Evolutionary conservation across 352 stramenopile species (phyloP).

Genomic region (Globisporangium cystogenes): DNA sequence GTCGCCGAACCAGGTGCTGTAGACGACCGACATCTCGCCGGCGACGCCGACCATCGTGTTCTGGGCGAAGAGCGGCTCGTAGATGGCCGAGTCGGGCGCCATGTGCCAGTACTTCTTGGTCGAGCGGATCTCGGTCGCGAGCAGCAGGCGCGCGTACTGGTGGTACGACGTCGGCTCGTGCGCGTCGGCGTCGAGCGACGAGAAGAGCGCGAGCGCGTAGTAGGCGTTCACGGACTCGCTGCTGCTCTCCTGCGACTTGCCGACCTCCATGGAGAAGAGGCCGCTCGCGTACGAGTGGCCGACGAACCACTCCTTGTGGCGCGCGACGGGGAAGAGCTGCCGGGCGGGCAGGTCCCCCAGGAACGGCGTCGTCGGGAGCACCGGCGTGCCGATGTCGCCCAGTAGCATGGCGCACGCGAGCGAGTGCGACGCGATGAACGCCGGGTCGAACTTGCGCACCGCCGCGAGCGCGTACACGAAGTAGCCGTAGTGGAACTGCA

Average conservation of each 20-base stretch:
- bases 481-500: slow-evolving; percentile 95
- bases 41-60: slow-evolving; percentile 81
- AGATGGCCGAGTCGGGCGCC: slow-evolving; percentile 58
- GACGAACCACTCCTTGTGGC: slow-evolving; percentile 96
- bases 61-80: slow-evolving; percentile 64
- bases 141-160: slow-evolving; percentile 88
- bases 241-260: slow-evolving; percentile 95
- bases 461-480: slow-evolving; percentile 81
- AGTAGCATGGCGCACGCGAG: slow-evolving; percentile 51
- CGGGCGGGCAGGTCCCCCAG: slow-evolving; percentile 41
- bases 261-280: slow-evolving; percentile 91
- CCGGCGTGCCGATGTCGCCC: slow-evolving; percentile 59
- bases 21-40: slow-evolving; percentile 68
- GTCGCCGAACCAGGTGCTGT: slow-evolving; percentile 84
- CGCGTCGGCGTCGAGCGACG: slow-evolving; percentile 45
- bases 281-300: slow-evolving; percentile 96
- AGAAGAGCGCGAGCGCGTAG: slow-evolving; percentile 90
- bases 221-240: slow-evolving; percentile 96
- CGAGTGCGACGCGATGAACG: slow-evolving; percentile 58
- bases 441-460: slow-evolving; percentile 66
- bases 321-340: slow-evolving; percentile 77
- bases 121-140: slow-evolving; percentile 91
- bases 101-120: slow-evolving; percentile 98
- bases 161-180: slow-evolving; percentile 40
- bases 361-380: slow-evolving; percentile 41